These are phyloP conservation scores for Chlorella sp. DNA, from an alignment of 139 green algal species.

Conservation along the genomic window DNA sequence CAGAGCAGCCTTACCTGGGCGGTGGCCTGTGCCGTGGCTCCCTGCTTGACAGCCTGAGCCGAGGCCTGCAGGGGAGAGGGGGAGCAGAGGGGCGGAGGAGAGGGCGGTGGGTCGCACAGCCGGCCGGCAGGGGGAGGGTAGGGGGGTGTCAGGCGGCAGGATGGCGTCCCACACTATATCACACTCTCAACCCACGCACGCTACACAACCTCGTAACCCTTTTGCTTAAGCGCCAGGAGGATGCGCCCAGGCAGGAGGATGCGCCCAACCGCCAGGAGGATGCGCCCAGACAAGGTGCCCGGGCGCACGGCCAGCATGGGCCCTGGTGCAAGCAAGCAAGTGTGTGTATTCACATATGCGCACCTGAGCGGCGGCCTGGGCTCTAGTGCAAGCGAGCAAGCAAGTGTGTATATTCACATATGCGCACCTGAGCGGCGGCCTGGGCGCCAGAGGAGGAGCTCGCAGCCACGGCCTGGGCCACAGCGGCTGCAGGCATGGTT, in stretches of 20 bases:
- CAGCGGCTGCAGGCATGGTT: background rate
- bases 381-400: too few relatives aligned
- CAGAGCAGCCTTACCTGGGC: background rate
- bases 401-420: too few relatives aligned
- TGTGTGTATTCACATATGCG: too few relatives aligned
- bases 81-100: background rate
- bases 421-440: background rate
- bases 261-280: too few relatives aligned
- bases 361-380: constrained; percentile 3
- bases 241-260: too few relatives aligned
- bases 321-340: too few relatives aligned
- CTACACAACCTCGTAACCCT: too few relatives aligned
- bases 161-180: background rate
- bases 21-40: background rate
- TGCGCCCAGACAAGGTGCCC: too few relatives aligned
- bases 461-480: background rate
- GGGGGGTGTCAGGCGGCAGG: background rate
- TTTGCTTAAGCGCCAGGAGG: too few relatives aligned
- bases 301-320: too few relatives aligned
- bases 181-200: too few relatives aligned
- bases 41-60: background rate
- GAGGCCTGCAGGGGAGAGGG: background rate
- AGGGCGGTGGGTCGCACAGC: too few relatives aligned
- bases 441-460: background rate
- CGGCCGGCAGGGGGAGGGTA: background rate